A percentile compares a stretch with the other conserved stretches of the same genome.
Evolutionary conservation across 768 basidiomycete species (phyloP).

Genomic region (Mycena leptocephala): DNA sequence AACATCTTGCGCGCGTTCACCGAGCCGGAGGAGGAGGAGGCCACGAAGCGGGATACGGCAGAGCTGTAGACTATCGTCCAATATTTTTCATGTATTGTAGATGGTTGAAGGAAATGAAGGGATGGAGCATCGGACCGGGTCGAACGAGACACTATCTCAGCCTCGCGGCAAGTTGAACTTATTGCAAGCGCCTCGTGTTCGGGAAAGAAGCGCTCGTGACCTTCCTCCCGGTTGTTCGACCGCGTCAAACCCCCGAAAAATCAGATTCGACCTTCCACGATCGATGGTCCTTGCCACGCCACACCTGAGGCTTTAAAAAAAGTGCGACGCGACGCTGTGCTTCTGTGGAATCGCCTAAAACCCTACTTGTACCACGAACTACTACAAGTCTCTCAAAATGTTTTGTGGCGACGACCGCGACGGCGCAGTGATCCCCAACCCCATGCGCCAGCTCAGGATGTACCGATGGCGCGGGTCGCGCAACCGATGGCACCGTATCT

Average conservation of each 20-base stretch:
- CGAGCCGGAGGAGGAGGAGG: slow-evolving; percentile 53
- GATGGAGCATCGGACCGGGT: neutral
- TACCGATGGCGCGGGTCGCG: slow-evolving; percentile 60
- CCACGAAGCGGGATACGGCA: slow-evolving; percentile 55
- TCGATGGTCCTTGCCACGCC: slow-evolving; percentile 32
- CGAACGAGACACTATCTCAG: slow-evolving; percentile 24
- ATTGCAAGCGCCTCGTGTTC: slow-evolving; percentile 47
- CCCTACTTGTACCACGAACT: slow-evolving; percentile 1
- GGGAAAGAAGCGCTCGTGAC: slow-evolving; percentile 50
- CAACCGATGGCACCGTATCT: slow-evolving; percentile 63
- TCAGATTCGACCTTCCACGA: slow-evolving; percentile 16
- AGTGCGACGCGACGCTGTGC: slow-evolving; percentile 16
- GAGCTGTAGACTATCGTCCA: slow-evolving; percentile 52
- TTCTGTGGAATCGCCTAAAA: slow-evolving; percentile 19
- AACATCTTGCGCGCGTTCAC: slow-evolving; percentile 86
- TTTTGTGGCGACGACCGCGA: slow-evolving; percentile 28
- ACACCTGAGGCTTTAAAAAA: slow-evolving; percentile 22
- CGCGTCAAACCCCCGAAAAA: slow-evolving; percentile 30
- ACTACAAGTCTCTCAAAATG: slow-evolving; percentile 4
- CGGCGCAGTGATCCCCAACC: slow-evolving; percentile 47
- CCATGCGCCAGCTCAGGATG: slow-evolving; percentile 47
- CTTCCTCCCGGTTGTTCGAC: slow-evolving; percentile 32
- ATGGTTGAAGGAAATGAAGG: neutral
- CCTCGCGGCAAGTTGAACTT: slow-evolving; percentile 29
- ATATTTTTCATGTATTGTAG: neutral